Conservation (phyloP, 2,329 filamentous ascomycete genomes). For the Albifimbria verrucaria region DNA sequence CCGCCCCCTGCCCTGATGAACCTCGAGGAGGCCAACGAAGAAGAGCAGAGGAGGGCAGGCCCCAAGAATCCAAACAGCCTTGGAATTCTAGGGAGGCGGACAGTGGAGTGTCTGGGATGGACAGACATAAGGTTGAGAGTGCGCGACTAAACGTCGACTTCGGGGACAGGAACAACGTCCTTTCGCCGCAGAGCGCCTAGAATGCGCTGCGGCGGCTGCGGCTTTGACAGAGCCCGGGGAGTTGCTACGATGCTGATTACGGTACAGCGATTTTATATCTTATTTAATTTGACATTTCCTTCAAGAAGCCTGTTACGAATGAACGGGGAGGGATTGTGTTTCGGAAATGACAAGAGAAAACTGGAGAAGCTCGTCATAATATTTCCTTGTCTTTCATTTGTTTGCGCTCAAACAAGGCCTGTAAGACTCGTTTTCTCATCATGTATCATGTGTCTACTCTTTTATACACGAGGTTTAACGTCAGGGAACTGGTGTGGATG, state of each 20-base stretch:
- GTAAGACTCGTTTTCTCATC: not conserved
- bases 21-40: slow-evolving; percentile 42
- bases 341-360: not conserved
- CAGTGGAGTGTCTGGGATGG: slow-evolving; percentile 40
- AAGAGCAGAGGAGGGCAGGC: slow-evolving; percentile 17
- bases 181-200: slow-evolving; percentile 28
- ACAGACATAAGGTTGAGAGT: slow-evolving; percentile 34
- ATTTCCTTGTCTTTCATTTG: not conserved
- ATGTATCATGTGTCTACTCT: not conserved
- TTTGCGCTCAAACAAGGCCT: not conserved
- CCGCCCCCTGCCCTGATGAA: slow-evolving; percentile 87
- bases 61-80: slow-evolving; percentile 31
- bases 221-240: slow-evolving; percentile 3
- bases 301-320: not conserved
- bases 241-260: not conserved
- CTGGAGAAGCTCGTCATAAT: not conserved
- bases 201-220: slow-evolving; percentile 14
- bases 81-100: slow-evolving; percentile 43
- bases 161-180: slow-evolving; percentile 20
- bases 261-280: not conserved
- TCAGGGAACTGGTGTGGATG: not conserved
- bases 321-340: not conserved
- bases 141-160: slow-evolving; percentile 22
- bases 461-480: not conserved
- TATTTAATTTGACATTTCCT: not conserved